Base-by-base conservation (phyloP, 2,329 filamentous ascomycete genomes). In the Aspergillus japonicus region DNA sequence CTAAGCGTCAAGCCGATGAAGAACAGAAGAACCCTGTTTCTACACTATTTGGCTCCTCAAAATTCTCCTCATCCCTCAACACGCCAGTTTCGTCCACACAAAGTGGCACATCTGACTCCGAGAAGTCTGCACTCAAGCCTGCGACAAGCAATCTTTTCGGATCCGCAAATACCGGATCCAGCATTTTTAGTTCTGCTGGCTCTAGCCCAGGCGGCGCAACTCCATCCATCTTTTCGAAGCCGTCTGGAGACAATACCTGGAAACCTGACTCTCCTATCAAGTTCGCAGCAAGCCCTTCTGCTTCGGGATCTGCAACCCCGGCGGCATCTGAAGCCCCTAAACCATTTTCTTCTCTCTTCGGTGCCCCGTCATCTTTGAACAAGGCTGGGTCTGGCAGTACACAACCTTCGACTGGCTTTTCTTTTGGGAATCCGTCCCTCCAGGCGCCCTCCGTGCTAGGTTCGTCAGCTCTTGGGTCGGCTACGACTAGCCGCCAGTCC, bases 211-310 rank as follows among this genome's bases (percentile, higher is more conserved):
- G 59, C 19, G 50, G 57, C 7, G 56, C 49, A 16, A 64, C 62
- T 12, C 60, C 64, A 29, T 67, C 67, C 23, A 57, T 66, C 19
- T 68, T 68, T 31, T 24, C 59, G 1, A 68, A 68, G 48, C 47
- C 61, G 8, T 54, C 50, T 23, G 62, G 56, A 23, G 78, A 82
- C 63, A 74, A 82, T 53, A 82, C 80, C 2, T 83, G 80, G 80
- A 81, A 80, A 62, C 71, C 72, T 7, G 75, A 77, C 48, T 76
- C 73, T 4, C 78, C 80, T 4, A 81, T 83, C 66, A 81, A 81
- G 56, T 82, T 83, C 59, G 75, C 73, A n/a, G 66, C 66, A 57
- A 65, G 60, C 48, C 63, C 65, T 39, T 68, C 70, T 10, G 54
- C 67, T 6, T 68, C 71, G 10, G 68, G 63, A 29, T 59, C 62